A percentile compares a stretch with the other conserved stretches of the same genome.
phyloP scores from a whole-genome alignment of 768 basidiomycete genomes.

The Suillus tomentosus region DNA sequence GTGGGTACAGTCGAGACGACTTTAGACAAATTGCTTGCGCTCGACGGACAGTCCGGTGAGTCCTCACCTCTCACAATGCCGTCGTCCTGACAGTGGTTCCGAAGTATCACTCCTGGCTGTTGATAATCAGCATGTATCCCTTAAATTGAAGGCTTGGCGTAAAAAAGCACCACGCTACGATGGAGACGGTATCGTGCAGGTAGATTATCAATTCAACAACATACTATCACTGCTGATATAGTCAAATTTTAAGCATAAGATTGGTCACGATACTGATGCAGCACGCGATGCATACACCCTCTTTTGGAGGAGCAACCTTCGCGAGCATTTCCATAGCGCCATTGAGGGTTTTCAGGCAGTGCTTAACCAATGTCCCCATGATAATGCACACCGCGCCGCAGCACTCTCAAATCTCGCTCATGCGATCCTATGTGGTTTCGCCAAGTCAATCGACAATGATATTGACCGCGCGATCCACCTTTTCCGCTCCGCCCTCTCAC shows the following conservation, averaged over 20 bases:
- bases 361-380: not conserved
- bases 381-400: not conserved
- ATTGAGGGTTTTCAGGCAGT: not conserved
- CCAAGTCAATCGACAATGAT: not conserved
- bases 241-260: not conserved
- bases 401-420: constrained; percentile 9
- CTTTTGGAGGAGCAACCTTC: not conserved
- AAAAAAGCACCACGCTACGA: not conserved
- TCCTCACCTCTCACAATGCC: not conserved
- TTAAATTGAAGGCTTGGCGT: not conserved
- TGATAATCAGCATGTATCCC: not conserved
- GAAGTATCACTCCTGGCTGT: not conserved
- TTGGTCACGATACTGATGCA: not conserved
- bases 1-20: constrained; percentile 1
- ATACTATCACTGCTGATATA: not conserved
- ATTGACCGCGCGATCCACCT: not conserved
- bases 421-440: not conserved
- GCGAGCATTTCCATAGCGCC: not conserved
- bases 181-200: not conserved
- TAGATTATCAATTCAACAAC: not conserved
- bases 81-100: not conserved
- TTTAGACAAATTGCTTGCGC: not conserved
- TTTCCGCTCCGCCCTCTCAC: not conserved
- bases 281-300: not conserved
- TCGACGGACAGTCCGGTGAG: not conserved